Evolutionary conservation across 1,139 yeast species (phyloP).

Genomic region (Candida tropicalis): DNA sequence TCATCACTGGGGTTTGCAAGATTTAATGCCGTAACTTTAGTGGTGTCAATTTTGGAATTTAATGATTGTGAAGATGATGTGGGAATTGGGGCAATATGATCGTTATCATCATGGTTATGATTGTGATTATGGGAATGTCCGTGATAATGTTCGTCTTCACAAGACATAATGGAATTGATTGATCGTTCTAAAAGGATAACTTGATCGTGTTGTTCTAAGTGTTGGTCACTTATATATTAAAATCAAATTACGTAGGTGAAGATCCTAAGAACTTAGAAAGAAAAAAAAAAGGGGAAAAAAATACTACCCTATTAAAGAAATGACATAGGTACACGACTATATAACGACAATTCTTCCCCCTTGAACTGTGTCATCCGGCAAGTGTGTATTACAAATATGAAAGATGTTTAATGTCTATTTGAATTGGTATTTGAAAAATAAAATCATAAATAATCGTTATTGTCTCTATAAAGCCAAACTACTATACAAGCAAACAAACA

Average conservation of each 20-base stretch:
- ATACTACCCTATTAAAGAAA: neutral
- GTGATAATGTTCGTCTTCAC: conserved; percentile 41
- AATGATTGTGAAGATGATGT: conserved; percentile 74
- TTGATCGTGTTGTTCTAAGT: neutral
- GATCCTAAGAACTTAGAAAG: too few species aligned
- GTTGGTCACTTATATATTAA: neutral
- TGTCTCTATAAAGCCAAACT: conserved; percentile 29
- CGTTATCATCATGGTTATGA: conserved; percentile 26
- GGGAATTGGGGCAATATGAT: conserved; percentile 65
- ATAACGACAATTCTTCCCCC: too few species aligned
- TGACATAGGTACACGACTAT: too few species aligned
- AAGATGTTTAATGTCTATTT: too few species aligned
- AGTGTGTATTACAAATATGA: too few species aligned
- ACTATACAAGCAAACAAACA: conserved; percentile 43
- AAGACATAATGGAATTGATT: conserved; percentile 44
- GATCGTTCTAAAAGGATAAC: too few species aligned
- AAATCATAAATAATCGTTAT: too few species aligned
- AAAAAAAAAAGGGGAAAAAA: neutral
- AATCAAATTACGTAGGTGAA: neutral
- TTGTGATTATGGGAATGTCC: conserved; percentile 23
- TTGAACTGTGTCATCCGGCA: too few species aligned
- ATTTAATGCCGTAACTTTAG: conserved; percentile 67
- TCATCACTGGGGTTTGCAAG: conserved; percentile 54
- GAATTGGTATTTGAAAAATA: too few species aligned
- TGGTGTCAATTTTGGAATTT: conserved; percentile 59